Evolutionary conservation across 495 filamentous ascomycete genomes (phyloP), one percentile per base, ranked within the genome.

Genomic region (Neurospora hispaniola): DNA sequence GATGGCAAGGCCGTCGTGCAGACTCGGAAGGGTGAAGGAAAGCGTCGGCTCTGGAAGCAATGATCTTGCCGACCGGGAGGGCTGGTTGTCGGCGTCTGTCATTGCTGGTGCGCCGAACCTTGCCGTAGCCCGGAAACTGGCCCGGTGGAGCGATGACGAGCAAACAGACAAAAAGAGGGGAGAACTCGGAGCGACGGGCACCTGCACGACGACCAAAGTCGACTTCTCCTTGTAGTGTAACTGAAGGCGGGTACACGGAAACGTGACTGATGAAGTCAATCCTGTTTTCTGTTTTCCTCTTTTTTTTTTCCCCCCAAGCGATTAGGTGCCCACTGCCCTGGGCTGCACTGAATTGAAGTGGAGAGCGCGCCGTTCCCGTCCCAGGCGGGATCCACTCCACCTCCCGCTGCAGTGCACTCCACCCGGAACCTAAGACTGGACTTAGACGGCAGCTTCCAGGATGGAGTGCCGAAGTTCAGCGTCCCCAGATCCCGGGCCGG

Each of bases 1-100:
- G 20, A 99, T 89, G 16, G 85, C 80, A 68, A 84, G 86, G 35
- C 88, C 87, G 80, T 98, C 94, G 80, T 96, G 85, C 69, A 98
- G 79, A 40, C 94, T 97, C 42, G 94, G 94, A 71, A 98, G 88
- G 42, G 88, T 90, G 74, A 97, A 94, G 73, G 86, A 88, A 77
- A 94, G 87, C 1, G 82, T 86, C 0, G 94, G 91, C 38, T 80
- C 75, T 11, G 87, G 86, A 68, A 87, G 83, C 80, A 78, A 72
- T 35, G 72, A 43, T 54, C 31, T 27, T 10, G 54, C 27, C 27
- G 31, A 62, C 54, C 54, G 54, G 54, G 69, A 42, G 10, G 39
- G 23, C 11, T 69, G 38, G 23, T 72, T 43, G 9, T 72, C 69
- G n/a, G 68, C 41, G 31, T 73, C 69, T 68, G 70, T 54, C 69